Evolutionary conservation across 1,139 yeast genomes (phyloP).

Genomic region (Blastobotrys buckinghamii): DNA sequence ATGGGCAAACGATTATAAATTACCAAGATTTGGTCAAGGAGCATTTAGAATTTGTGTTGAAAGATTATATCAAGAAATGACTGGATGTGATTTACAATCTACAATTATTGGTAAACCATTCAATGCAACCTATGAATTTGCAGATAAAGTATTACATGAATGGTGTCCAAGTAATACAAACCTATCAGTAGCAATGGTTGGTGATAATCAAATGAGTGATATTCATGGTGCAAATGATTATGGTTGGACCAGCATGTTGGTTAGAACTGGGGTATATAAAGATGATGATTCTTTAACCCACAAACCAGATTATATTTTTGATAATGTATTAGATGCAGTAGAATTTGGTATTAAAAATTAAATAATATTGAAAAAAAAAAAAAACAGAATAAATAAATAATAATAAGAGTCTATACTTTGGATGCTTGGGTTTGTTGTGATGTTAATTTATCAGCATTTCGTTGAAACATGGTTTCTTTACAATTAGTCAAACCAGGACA

Average conservation of each 20-base stretch:
- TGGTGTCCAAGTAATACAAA: conserved; percentile 44
- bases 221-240: conserved; percentile 80
- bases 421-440: conserved; percentile 41
- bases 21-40: conserved; percentile 91
- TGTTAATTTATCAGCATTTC: conserved; percentile 39
- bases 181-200: conserved; percentile 62
- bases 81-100: conserved; percentile 43
- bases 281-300: conserved; percentile 47
- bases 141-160: conserved; percentile 62
- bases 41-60: conserved; percentile 68
- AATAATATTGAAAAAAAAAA: neutral
- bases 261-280: conserved; percentile 79
- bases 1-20: conserved; percentile 80
- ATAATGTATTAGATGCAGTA: conserved; percentile 38
- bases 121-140: conserved; percentile 74
- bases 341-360: conserved; percentile 12
- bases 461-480: conserved; percentile 57
- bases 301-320: conserved; percentile 31
- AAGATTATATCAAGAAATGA: conserved; percentile 53
- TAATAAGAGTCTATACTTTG: conserved; percentile 32
- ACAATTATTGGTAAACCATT: conserved; percentile 83
- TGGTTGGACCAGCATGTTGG: conserved; percentile 85
- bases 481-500: conserved; percentile 76
- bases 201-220: conserved; percentile 93
- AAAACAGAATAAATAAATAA: neutral